Evolutionary conservation across 2,329 filamentous ascomycete genomes (phyloP), one percentile per base, ranked within the genome.

Genomic region (Paraconiothyrium brasiliense): DNA sequence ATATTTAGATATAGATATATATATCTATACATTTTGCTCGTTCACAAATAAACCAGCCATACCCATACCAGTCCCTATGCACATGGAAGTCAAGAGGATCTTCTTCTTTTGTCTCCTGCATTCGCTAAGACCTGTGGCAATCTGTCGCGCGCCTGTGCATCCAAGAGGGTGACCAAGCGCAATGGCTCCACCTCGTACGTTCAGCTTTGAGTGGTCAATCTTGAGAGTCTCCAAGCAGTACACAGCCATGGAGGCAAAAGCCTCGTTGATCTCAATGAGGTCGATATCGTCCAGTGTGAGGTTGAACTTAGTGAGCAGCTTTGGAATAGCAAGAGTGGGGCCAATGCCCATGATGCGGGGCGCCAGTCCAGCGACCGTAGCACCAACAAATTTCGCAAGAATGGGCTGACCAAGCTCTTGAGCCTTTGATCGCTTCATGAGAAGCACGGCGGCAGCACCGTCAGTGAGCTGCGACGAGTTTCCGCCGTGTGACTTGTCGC

Each of bases 301-400:
- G 80, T 90, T 89, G 85, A 90, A 89, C 82, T 95, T 90, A 75
- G 81, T 81, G 49, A 99, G 87, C 34, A 99, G 88, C 87, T 99
- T 99, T 65, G 87, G 88, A 64, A 90, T 88, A 22, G 87, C 87
- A 67, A 87, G 80, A 47, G 89, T 89, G 39, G 92, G 92, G 58
- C 92, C 92, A 69, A 98, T 97, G 67, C 94, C 95, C 95, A 99
- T 99, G 82, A 99, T 93, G 67, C 95, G 87, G 6, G 95, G 95
- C 0, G 95, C 88, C 5, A 98, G 87, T 71, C 95, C 95, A 43
- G 94, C 92, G 46, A 97, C 90, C 11, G 94, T 97, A 59, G 94
- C 92, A 71, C 92, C 93, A 67, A 95, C 93, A 78, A 93, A 98
- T 82, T 99, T 99, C 81, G 90, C 95, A 64, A 98, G 77, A 80